phyloP scores from a whole-genome alignment of 306 rosid species.

The Cercis canadensis region DNA sequence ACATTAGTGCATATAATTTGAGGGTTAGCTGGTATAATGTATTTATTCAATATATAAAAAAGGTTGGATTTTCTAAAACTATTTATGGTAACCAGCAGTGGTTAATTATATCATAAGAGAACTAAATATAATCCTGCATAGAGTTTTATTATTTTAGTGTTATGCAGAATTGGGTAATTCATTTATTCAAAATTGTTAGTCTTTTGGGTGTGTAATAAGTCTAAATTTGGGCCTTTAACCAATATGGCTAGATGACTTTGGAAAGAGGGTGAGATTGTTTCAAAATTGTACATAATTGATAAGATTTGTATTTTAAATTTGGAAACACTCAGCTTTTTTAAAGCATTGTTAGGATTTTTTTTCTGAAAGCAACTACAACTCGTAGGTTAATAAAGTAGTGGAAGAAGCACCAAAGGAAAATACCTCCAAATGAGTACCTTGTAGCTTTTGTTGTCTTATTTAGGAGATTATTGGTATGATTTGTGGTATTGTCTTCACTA shows the following conservation, averaged over 20 bases:
- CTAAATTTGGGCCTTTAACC: not conserved
- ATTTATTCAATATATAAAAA: not conserved
- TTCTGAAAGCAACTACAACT: not conserved
- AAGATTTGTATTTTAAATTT: not conserved
- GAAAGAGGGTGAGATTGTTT: not conserved
- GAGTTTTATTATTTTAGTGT: not conserved
- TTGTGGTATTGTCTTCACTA: conserved; percentile 24
- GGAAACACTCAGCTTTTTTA: not conserved
- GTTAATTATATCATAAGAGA: too few relatives aligned
- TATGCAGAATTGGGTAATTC: not conserved
- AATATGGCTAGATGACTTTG: not conserved
- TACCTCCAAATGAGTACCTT: not conserved
- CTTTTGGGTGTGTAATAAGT: not conserved
- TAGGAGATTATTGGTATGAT: conserved; percentile 8
- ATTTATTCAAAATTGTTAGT: not conserved
- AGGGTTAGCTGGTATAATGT: not conserved
- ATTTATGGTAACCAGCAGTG: not conserved
- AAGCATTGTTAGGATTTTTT: not conserved
- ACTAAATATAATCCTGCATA: not conserved
- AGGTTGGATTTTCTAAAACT: not conserved
- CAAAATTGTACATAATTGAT: not conserved
- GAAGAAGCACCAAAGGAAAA: conserved; percentile 22
- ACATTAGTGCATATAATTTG: too few relatives aligned
- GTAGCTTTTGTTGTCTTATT: conserved; percentile 2
- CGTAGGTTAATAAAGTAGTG: conserved; percentile 14